Evolutionary conservation across 1,139 yeast genomes (phyloP).

Genomic region (Candida pseudocylindracea): DNA sequence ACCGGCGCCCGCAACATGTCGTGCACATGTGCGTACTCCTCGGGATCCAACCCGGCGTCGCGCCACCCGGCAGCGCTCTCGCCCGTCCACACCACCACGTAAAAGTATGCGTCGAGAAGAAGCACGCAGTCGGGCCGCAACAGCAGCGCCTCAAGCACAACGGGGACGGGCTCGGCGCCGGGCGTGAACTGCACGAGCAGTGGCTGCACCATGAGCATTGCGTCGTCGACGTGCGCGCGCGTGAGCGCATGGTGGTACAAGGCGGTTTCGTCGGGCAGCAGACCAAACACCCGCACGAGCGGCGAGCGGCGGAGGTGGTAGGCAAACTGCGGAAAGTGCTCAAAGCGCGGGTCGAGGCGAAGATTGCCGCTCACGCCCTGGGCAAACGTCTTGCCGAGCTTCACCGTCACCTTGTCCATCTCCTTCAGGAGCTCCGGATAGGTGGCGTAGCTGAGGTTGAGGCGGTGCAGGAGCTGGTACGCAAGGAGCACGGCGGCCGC

Average conservation of each 20-base stretch:
- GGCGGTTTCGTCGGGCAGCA: conserved; percentile 63
- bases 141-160: conserved; percentile 35
- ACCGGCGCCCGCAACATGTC: conserved; percentile 44
- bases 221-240: conserved; percentile 44
- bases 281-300: conserved; percentile 47
- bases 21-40: conserved; percentile 39
- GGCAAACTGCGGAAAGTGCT: conserved; percentile 56
- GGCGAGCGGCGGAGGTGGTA: conserved; percentile 54
- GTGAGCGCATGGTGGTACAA: conserved; percentile 43
- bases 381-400: conserved; percentile 69
- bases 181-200: conserved; percentile 28
- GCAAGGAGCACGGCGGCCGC: conserved; percentile 46
- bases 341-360: conserved; percentile 17
- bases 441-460: conserved; percentile 26
- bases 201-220: conserved; percentile 59
- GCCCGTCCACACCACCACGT: conserved; percentile 49
- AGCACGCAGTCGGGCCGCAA: conserved; percentile 35
- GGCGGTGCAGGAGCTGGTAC: conserved; percentile 24
- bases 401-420: conserved; percentile 69
- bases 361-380: conserved; percentile 24
- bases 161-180: conserved; percentile 35
- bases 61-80: conserved; percentile 50
- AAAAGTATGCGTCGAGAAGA: conserved; percentile 54
- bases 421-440: conserved; percentile 61
- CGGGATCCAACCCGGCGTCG: conserved; percentile 37